phyloP scores from a whole-genome alignment of 176 grass and related monocot species.

The Juncus inflexus region DNA sequence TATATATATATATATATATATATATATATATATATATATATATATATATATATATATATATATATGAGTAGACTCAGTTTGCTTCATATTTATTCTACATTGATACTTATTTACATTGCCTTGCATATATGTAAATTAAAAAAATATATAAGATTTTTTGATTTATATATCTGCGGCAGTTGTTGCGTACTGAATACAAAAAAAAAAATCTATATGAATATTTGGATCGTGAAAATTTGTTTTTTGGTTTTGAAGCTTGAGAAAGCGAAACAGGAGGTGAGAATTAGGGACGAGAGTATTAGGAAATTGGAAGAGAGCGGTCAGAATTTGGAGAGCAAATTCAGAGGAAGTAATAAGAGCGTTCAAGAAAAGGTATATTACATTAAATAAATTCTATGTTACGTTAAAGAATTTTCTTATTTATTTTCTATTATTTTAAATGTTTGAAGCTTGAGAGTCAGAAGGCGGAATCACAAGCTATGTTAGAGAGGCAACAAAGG shows the following conservation, averaged over 20 bases:
- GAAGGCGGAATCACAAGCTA: constrained; percentile 43
- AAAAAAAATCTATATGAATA: no score
- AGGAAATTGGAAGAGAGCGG: constrained; percentile 74
- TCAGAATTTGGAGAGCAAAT: constrained; percentile 70
- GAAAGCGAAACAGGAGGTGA: constrained; percentile 72
- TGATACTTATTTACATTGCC: no score
- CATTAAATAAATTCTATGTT: constrained; percentile 16
- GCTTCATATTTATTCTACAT: no score
- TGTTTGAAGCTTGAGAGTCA: constrained; percentile 68
- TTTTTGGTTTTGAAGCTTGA: constrained; percentile 60
- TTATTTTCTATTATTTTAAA: constrained; percentile 31
- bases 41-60: no score
- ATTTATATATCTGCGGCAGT: no score
- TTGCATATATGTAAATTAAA: no score
- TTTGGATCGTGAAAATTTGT: no score
- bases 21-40: no score
- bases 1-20: no score
- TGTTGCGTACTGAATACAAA: no score
- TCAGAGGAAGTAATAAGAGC: constrained; percentile 69
- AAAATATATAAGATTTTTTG: no score
- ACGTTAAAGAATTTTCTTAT: constrained; percentile 13
- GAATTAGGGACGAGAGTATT: constrained; percentile 73
- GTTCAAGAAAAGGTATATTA: constrained; percentile 81
- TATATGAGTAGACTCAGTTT: no score
- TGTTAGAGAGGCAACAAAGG: constrained; percentile 63